Evolutionary conservation across 768 basidiomycete species (phyloP).

Genomic region (Suillus fuscotomentosus): DNA sequence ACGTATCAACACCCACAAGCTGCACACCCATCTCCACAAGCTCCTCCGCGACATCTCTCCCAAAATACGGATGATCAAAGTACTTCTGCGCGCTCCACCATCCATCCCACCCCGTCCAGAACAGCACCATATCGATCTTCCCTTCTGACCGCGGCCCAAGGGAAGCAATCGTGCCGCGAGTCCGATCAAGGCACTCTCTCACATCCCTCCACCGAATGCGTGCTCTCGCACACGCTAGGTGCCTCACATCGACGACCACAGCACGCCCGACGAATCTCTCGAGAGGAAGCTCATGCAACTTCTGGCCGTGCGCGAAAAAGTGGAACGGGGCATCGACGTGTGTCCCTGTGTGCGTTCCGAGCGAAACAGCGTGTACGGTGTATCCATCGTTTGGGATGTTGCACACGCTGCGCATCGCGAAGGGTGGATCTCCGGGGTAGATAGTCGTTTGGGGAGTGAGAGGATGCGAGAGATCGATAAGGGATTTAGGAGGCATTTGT

Average conservation of each 20-base stretch:
- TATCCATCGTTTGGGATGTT: slow-evolving; percentile 15
- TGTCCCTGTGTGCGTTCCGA: slow-evolving; percentile 75
- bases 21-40: slow-evolving; percentile 52
- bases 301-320: slow-evolving; percentile 56
- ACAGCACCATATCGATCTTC: slow-evolving; percentile 43
- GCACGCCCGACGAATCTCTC: slow-evolving; percentile 53
- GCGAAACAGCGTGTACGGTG: slow-evolving; percentile 37
- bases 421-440: slow-evolving; percentile 29
- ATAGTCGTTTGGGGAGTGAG: slow-evolving; percentile 20
- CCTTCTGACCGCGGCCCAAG: slow-evolving; percentile 25
- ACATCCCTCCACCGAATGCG: slow-evolving; percentile 52
- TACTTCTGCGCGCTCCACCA: slow-evolving; percentile 52
- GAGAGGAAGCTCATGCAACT: slow-evolving; percentile 59
- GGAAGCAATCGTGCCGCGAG: slow-evolving; percentile 4
- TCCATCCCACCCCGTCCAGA: slow-evolving; percentile 69
- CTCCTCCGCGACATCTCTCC: slow-evolving; percentile 46
- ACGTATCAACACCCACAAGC: slow-evolving; percentile 60
- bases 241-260: slow-evolving; percentile 52
- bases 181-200: background rate
- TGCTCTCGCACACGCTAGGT: slow-evolving; percentile 38
- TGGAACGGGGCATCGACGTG: slow-evolving; percentile 81
- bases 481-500: slow-evolving; percentile 17
- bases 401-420: slow-evolving; percentile 21
- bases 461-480: slow-evolving; percentile 28
- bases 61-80: slow-evolving; percentile 64